Conservation (phyloP, 371 early-diverging fungal genomes). For the Syncephalastrum contaminatum region DNA sequence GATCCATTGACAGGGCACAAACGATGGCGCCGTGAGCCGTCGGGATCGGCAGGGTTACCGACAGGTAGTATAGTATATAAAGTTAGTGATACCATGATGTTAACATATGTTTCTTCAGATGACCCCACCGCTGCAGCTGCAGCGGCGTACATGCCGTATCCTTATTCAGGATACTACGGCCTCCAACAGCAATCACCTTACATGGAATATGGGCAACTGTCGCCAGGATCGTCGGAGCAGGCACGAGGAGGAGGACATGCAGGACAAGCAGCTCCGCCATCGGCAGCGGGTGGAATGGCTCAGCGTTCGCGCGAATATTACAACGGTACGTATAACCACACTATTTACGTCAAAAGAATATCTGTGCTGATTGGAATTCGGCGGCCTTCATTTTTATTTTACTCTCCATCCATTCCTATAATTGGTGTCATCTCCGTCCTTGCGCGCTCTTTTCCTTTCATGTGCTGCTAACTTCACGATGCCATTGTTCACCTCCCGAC, state of each 20-base stretch:
- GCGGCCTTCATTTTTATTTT: not conserved
- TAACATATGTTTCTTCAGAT: not conserved
- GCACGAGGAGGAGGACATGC: no score
- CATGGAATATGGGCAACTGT: conserved; percentile 11
- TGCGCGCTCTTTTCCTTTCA: conserved; percentile 6
- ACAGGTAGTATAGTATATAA: conserved; percentile 2
- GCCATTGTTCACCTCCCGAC: not conserved
- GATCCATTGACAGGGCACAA: conserved; percentile 1
- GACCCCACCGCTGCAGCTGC: conserved; percentile 8
- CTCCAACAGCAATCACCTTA: conserved; percentile 14
- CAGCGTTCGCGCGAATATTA: conserved; percentile 14
- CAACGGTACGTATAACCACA: conserved; percentile 10
- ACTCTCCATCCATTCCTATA: not conserved
- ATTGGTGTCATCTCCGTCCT: conserved; percentile 7
- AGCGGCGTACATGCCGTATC: conserved; percentile 12
- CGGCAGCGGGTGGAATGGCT: no score
- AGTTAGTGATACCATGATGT: conserved; percentile 4
- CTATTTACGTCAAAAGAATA: not conserved
- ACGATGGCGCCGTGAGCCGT: no score
- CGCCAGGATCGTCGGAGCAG: no score
- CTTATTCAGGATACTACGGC: conserved; percentile 8
- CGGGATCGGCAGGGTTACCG: no score
- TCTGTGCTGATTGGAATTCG: not conserved
- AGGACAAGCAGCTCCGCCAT: no score
- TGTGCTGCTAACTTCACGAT: not conserved